These are phyloP conservation scores for Jatropha curcas DNA, from an alignment of 345 rosid genomes.

Conservation along the genomic window DNA sequence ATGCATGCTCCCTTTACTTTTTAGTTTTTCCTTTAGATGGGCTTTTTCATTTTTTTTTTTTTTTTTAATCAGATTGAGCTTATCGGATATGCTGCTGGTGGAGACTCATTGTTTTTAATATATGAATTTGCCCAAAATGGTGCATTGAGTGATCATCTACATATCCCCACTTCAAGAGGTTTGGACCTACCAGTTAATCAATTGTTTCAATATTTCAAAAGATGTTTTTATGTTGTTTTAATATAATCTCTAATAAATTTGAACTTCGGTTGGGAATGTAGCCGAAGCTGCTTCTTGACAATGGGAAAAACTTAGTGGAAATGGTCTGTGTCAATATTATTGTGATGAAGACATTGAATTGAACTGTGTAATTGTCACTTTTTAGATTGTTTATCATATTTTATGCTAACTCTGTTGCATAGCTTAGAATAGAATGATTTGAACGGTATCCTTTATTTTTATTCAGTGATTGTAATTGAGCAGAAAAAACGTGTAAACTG, in stretches of 20 bases:
- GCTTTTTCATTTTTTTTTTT: not conserved
- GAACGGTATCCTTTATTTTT: not conserved
- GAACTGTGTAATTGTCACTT: no score
- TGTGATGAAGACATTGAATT: not conserved
- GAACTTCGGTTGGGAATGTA: not conserved
- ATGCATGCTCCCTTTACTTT: not conserved
- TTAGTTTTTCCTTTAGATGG: not conserved
- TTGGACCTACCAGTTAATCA: not conserved
- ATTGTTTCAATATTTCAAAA: not conserved
- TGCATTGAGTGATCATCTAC: constrained; percentile 39
- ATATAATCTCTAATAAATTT: not conserved
- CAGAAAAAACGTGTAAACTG: no score
- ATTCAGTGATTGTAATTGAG: not conserved
- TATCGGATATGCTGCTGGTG: constrained; percentile 39
- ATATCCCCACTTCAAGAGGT: constrained; percentile 21
- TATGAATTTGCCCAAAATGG: constrained; percentile 44
- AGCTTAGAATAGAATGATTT: not conserved
- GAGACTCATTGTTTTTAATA: constrained; percentile 39
- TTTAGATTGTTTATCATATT: not conserved
- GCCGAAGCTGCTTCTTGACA: not conserved
- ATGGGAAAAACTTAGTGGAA: not conserved
- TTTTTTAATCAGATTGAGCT: constrained; percentile 31
- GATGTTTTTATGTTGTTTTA: not conserved
- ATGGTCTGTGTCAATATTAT: not conserved
- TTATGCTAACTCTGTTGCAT: not conserved